Evolutionary conservation across 768 basidiomycete species (phyloP).

Genomic region (Lyophyllum atratum): DNA sequence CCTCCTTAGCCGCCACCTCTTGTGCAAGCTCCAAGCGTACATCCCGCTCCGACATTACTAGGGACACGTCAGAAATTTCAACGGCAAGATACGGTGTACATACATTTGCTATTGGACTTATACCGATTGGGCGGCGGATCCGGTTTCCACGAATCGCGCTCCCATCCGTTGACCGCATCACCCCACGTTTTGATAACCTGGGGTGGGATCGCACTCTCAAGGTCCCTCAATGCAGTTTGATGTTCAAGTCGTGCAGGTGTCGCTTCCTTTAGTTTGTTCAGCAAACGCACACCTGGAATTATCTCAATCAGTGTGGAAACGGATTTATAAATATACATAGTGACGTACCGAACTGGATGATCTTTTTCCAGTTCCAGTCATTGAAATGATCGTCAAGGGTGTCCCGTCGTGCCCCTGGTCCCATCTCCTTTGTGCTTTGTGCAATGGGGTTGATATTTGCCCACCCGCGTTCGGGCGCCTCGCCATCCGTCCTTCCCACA

Average conservation of each 20-base stretch:
- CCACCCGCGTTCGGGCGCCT: constrained; percentile 23
- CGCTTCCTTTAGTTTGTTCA: not conserved
- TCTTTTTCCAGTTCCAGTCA: too few relatives aligned
- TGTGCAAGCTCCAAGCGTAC: not conserved
- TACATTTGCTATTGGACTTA: not conserved
- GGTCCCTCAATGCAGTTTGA: not conserved
- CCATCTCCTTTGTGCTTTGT: constrained; percentile 25
- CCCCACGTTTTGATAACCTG: not conserved
- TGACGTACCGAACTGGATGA: too few relatives aligned
- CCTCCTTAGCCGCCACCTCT: not conserved
- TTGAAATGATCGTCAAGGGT: too few relatives aligned
- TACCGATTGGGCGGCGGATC: not conserved
- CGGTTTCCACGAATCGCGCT: not conserved
- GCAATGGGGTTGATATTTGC: constrained; percentile 17
- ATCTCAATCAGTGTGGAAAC: too few relatives aligned
- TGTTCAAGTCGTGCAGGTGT: not conserved
- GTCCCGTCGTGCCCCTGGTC: constrained; percentile 15
- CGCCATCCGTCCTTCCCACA: constrained; percentile 16
- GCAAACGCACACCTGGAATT: not conserved
- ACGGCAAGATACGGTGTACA: not conserved
- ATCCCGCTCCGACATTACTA: not conserved
- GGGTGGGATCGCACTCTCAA: not conserved
- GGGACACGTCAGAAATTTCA: not conserved
- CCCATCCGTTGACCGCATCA: not conserved
- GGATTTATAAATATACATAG: too few relatives aligned